Evolutionary conservation across 2,329 filamentous ascomycete genomes (phyloP).

Genomic region (Scorias spongiosa): DNA sequence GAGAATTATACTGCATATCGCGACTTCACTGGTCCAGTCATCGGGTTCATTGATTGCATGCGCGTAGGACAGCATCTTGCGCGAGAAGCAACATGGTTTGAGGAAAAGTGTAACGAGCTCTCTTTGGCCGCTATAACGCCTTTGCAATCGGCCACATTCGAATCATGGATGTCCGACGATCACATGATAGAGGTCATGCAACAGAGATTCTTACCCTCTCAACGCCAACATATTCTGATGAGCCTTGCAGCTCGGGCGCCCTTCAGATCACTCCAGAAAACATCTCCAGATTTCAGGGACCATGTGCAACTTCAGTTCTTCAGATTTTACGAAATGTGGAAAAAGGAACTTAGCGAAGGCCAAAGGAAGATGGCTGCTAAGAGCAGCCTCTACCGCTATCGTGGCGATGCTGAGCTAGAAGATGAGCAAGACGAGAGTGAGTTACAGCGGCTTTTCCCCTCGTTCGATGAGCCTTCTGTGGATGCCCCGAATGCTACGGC

Average conservation of each 20-base stretch:
- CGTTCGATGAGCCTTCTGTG: constrained; percentile 42
- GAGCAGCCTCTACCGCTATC: constrained; percentile 68
- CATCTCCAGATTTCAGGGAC: constrained; percentile 15
- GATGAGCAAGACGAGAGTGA: constrained; percentile 61
- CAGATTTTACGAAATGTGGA: constrained; percentile 67
- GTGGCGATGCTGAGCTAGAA: constrained; percentile 54
- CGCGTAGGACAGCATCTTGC: constrained; percentile 17
- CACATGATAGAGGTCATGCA: constrained; percentile 7
- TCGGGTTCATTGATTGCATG: constrained; percentile 66
- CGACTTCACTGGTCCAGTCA: constrained; percentile 64
- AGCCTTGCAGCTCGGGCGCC: constrained; percentile 8
- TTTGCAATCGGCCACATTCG: constrained; percentile 7
- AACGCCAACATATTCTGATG: not conserved
- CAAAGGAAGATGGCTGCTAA: constrained; percentile 59
- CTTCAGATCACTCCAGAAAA: constrained; percentile 2
- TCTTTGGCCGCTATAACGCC: constrained; percentile 8
- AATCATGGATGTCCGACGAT: constrained; percentile 11
- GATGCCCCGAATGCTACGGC: not conserved
- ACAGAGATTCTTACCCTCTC: not conserved
- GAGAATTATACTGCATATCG: constrained; percentile 64
- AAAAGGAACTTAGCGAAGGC: constrained; percentile 57
- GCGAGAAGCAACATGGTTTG: not conserved
- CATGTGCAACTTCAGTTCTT: constrained; percentile 53
- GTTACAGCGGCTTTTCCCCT: constrained; percentile 68
- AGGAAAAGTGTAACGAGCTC: not conserved